Base-by-base conservation (phyloP, 139 green algal genomes). In the Picochlorum sp. region DNA sequence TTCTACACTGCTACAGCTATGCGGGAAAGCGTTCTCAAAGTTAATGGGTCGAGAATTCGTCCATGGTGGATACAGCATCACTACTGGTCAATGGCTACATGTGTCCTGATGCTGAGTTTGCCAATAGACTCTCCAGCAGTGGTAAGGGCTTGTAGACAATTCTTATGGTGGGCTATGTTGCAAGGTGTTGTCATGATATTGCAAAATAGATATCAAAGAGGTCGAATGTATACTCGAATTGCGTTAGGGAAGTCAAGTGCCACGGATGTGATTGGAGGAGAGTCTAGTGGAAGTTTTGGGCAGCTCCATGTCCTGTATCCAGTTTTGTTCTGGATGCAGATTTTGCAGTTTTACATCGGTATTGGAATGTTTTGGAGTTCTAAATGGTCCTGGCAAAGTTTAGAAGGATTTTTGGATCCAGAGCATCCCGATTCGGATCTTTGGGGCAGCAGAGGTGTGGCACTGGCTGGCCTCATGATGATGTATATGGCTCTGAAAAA, bases 1-100 rank as follows among this genome's bases (percentile, higher is more conserved):
- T 92, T 95, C 62, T 99, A 98, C 80, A 82, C 88, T 20, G 82
- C 90, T 3, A 69, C 94, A 47, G 87, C 90, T 9, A 68, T 97
- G 64, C 69, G 92, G 0, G 94, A 99, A 65, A 92, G 87, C 70
- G 89, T 99, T 51, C 81, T 94, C 6, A 77, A 78, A 58, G 79
- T 95, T 32, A 99, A 99, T 67, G 94, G 94, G 49, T 86, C 67
- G 54, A 68, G 85, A 73, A 99, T 99, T 75, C 77, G 87, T 20
- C 49, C 68, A 23, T 97, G 92, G 90, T 96, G 88, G 90, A 94
- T 97, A 56, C 74, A 82, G 38, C 91, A 97, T 81, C 92, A 98
- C 84, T 95, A 92, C 79, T 92, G 85, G 81, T 84, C 81, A 18
- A 81, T 88, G 4, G 68, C 58, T 6, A 86, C 81, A 37, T 81